Conservation (phyloP, 2,329 filamentous ascomycete genomes). For the Alternaria alternata region DNA sequence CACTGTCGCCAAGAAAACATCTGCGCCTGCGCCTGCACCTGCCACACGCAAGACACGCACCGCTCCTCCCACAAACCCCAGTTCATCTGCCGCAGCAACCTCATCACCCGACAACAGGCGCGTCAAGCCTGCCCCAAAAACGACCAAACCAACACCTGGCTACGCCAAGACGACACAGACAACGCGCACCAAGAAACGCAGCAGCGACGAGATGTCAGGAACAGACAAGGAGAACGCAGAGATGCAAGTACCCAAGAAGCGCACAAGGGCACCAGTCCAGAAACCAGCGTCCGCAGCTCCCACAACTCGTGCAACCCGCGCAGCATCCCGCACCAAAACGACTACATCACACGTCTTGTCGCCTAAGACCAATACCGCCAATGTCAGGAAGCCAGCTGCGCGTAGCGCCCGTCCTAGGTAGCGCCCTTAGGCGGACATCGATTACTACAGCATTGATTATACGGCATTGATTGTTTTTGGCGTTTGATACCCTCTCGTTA, state of each 20-base stretch:
- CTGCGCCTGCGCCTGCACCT: conserved; percentile 10
- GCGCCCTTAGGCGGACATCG: conserved; percentile 21
- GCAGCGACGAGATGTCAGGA: conserved; percentile 36
- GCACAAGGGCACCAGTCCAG: conserved; percentile 16
- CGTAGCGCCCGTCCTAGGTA: conserved; percentile 31
- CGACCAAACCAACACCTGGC: conserved; percentile 19
- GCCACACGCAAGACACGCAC: conserved; percentile 19
- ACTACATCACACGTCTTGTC: conserved; percentile 28
- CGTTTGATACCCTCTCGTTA: conserved; percentile 23
- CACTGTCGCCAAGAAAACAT: conserved; percentile 21
- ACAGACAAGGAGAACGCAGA: conserved; percentile 44
- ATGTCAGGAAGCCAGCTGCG: conserved; percentile 27
- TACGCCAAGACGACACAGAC: conserved; percentile 17
- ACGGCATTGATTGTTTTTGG: conserved; percentile 20
- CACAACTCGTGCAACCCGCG: conserved; percentile 31
- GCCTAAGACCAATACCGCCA: conserved; percentile 33
- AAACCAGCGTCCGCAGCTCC: conserved; percentile 20
- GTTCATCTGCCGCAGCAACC: conserved; percentile 7
- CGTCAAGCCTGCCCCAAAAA: conserved; percentile 14
- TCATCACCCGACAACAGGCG: conserved; percentile 15
- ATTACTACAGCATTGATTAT: conserved; percentile 17
- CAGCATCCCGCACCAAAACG: conserved; percentile 33
- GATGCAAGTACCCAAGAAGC: conserved; percentile 33
- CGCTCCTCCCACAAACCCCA: conserved; percentile 14
- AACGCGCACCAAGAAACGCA: conserved; percentile 35